A percentile compares a stretch with the other conserved stretches of the same genome.
phyloP scores from a whole-genome alignment of 495 filamentous ascomycete genomes.

The Aspergillus olivimuriae region DNA sequence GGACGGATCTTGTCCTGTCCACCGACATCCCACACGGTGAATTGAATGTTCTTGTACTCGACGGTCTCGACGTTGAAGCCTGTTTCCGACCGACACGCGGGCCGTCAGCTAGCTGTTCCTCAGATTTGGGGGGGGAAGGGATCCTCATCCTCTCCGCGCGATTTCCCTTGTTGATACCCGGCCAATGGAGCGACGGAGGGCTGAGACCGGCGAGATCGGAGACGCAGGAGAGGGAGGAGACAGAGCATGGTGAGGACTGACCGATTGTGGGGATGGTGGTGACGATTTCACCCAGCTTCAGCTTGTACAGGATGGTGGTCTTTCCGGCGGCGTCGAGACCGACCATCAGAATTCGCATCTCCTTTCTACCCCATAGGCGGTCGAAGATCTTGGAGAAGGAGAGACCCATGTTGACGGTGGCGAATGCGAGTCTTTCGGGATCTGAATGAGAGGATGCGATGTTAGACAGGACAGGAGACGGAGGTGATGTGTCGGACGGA shows the following conservation, averaged over 20 bases:
- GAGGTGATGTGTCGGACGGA: neutral
- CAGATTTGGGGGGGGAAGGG: too few relatives aligned
- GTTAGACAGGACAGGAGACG: conserved; percentile 16
- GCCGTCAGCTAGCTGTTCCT: conserved; percentile 3
- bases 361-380: conserved; percentile 96
- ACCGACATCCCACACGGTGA: conserved; percentile 99
- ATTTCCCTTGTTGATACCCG: too few relatives aligned
- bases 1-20: conserved; percentile 99
- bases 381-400: conserved; percentile 90
- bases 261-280: conserved; percentile 99
- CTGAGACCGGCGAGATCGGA: neutral
- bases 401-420: conserved; percentile 81
- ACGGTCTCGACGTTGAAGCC: conserved; percentile 99
- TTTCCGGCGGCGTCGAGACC: conserved; percentile 99
- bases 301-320: conserved; percentile 99
- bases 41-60: conserved; percentile 99
- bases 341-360: conserved; percentile 99
- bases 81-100: conserved; percentile 28
- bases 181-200: conserved; percentile 2
- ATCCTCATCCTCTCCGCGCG: too few relatives aligned
- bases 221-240: too few relatives aligned
- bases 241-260: conserved; percentile 50
- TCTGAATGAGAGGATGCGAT: conserved; percentile 16
- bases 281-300: conserved; percentile 99
- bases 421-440: conserved; percentile 21